These are phyloP conservation scores for Candida ovalis DNA, from an alignment of 805 yeast species.

Conservation along the genomic window DNA sequence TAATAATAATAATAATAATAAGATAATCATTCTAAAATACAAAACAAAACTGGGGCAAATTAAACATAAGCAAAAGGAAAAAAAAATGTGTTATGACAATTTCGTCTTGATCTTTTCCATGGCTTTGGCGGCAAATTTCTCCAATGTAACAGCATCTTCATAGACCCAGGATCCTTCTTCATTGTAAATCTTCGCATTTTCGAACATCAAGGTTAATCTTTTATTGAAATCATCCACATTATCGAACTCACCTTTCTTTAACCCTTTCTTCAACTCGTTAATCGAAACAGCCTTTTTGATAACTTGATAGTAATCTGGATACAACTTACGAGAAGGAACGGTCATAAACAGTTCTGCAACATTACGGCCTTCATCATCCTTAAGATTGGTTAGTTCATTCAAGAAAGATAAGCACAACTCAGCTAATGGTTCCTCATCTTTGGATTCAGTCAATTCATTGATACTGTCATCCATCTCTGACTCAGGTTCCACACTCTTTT, in stretches of 20 bases:
- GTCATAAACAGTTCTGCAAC: constrained; percentile 56
- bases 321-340: constrained; percentile 71
- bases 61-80: not conserved
- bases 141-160: constrained; percentile 50
- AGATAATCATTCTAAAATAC: not conserved
- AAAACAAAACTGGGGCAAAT: not conserved
- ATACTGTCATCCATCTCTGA: constrained; percentile 3
- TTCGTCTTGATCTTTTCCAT: constrained; percentile 12
- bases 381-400: constrained; percentile 38
- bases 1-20: not conserved
- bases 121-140: constrained; percentile 30
- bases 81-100: not conserved
- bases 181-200: constrained; percentile 67
- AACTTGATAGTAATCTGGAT: constrained; percentile 79
- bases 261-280: constrained; percentile 46
- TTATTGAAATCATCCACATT: constrained; percentile 44
- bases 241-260: constrained; percentile 34
- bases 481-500: constrained; percentile 1
- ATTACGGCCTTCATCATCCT: constrained; percentile 44
- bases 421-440: constrained; percentile 15
- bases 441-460: constrained; percentile 9
- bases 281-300: constrained; percentile 61
- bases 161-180: constrained; percentile 65
- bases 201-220: constrained; percentile 53
- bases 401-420: constrained; percentile 33